Evolutionary conservation across 2,329 filamentous ascomycete genomes (phyloP), one percentile per base, ranked within the genome.

Genomic region (Botrytis aclada): DNA sequence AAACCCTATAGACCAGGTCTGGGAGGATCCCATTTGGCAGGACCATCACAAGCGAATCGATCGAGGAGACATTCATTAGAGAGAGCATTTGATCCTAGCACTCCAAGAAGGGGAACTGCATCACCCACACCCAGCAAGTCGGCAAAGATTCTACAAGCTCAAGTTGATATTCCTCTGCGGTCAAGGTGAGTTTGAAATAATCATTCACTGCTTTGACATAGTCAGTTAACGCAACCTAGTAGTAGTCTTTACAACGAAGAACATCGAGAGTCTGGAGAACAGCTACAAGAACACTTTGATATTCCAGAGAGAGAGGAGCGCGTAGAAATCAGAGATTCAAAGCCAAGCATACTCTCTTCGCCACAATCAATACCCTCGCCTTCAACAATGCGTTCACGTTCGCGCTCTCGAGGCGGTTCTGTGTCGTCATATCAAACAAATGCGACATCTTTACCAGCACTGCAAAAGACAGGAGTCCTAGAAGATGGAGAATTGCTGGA

Each of bases 401-500:
- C 78, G 10, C 58, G 67, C 18, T 79, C 79, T 32, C 74, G 72
- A 74, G 70, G 61, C 6, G 73, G 69, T 43, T 79, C 78, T 3
- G 71, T 75, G n/a, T 72, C 70, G 22, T 80, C 79, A 3, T 77
- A 74, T 39, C 77, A 79, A 62, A 80, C 79, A 14, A 76, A 76
- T 64, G 77, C 72, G 8, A 79, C 78, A 7, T 79, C 78, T 34
- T 70, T 81, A 41, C 77, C 77, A 22, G 64, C 79, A 20, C 74
- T 81, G 20, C 80, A 81, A 69, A 74, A 75, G 32, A 80, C 78
- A 62, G 71, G 74, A 4, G 43, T 58, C 22, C 51, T 71, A 12
- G 76, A 80, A 32, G 89, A 89, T 12, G 82, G 82, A 43, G 85
- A 88, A 70, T 87, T 89, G 77, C 83, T 92, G 4, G 77, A 80